These are phyloP conservation scores for Glomus cerebriforme DNA, from an alignment of 192 early-diverging fungal genomes.

Conservation along the genomic window DNA sequence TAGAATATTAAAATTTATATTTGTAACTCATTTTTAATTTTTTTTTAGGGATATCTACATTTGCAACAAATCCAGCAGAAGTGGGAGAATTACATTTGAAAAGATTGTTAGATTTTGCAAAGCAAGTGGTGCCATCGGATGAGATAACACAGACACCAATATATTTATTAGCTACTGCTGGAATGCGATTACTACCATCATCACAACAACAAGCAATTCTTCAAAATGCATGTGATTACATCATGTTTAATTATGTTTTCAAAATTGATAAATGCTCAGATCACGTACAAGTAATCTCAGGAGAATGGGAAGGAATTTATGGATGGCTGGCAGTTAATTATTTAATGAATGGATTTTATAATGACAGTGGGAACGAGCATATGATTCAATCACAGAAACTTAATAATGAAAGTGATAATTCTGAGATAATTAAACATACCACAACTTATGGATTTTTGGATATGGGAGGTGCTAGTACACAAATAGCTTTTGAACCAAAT, in stretches of 20 bases:
- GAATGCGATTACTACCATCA: slow-evolving; percentile 77
- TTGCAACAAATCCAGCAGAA: slow-evolving; percentile 55
- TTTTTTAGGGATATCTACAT: slow-evolving; percentile 78
- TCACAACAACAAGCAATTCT: slow-evolving; percentile 62
- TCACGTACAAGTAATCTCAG: slow-evolving; percentile 89
- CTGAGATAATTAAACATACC: slow-evolving; percentile 32
- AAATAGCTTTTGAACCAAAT: slow-evolving; percentile 95
- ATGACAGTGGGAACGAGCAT: slow-evolving; percentile 37
- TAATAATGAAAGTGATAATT: not conserved
- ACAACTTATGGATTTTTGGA: slow-evolving; percentile 87
- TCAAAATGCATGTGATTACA: slow-evolving; percentile 65
- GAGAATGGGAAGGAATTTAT: slow-evolving; percentile 92
- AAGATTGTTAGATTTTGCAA: slow-evolving; percentile 80
- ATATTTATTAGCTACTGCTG: slow-evolving; percentile 92
- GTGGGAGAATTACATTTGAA: slow-evolving; percentile 65
- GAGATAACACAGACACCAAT: slow-evolving; percentile 73
- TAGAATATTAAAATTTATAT: too few species aligned
- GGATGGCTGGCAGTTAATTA: slow-evolving; percentile 98
- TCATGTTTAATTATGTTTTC: slow-evolving; percentile 67
- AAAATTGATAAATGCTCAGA: slow-evolving; percentile 64
- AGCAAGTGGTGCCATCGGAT: slow-evolving; percentile 62
- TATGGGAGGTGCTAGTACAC: slow-evolving; percentile 94
- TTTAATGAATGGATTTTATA: slow-evolving; percentile 75
- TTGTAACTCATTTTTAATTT: too few species aligned
- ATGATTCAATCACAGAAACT: not conserved